These are phyloP conservation scores for Hyphopichia wangnamkhiaoensis DNA, from an alignment of 1,139 yeast species.

Conservation along the genomic window DNA sequence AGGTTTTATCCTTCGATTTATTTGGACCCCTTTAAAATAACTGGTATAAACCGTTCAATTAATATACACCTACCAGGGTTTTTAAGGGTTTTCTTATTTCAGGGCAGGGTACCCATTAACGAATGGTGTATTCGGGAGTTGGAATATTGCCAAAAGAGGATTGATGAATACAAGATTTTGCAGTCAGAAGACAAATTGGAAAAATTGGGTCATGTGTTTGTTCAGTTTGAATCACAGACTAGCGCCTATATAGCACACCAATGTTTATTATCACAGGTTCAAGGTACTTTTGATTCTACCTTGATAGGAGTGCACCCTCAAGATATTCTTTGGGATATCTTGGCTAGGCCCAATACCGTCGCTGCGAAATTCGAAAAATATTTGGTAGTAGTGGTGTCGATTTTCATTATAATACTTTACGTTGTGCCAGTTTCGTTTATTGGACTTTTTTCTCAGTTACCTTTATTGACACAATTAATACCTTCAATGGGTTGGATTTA, in stretches of 20 bases:
- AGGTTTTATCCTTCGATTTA: slow-evolving; percentile 39
- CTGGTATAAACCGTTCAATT: slow-evolving; percentile 27
- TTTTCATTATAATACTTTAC: slow-evolving; percentile 57
- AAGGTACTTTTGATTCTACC: slow-evolving; percentile 43
- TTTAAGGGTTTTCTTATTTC: slow-evolving; percentile 24
- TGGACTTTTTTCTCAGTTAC: slow-evolving; percentile 66
- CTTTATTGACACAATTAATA: slow-evolving; percentile 53
- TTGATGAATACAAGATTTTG: slow-evolving; percentile 23
- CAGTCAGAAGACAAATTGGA: slow-evolving; percentile 18
- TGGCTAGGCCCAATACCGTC: slow-evolving; percentile 36
- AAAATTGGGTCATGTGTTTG: slow-evolving; percentile 46
- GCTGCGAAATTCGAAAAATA: slow-evolving; percentile 36
- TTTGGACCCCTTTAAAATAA: slow-evolving; percentile 18
- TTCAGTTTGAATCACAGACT: slow-evolving; percentile 49
- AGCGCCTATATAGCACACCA: slow-evolving; percentile 60
- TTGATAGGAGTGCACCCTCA: slow-evolving; percentile 54
- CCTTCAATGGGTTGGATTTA: slow-evolving; percentile 57
- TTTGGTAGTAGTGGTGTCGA: slow-evolving; percentile 42
- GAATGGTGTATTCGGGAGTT: slow-evolving; percentile 32
- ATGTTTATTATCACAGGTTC: slow-evolving; percentile 44
- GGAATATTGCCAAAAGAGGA: slow-evolving; percentile 14
- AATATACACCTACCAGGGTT: slow-evolving; percentile 31
- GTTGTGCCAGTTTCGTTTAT: slow-evolving; percentile 72
- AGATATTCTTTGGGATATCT: slow-evolving; percentile 62
- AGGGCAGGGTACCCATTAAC: slow-evolving; percentile 19